phyloP scores from a whole-genome alignment of 306 rosid species.

The Ziziphus jujuba region DNA sequence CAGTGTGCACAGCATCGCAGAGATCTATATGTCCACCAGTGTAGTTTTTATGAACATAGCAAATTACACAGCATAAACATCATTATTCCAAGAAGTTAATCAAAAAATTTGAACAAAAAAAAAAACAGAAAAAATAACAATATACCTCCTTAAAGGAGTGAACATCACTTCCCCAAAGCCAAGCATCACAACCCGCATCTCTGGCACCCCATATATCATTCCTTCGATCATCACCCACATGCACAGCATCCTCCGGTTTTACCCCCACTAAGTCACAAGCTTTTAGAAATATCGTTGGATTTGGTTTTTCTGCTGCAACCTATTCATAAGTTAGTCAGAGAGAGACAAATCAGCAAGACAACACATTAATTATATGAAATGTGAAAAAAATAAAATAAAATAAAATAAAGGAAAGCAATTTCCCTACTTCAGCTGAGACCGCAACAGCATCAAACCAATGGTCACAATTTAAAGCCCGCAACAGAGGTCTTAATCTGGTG shows the following conservation, averaged over 20 bases:
- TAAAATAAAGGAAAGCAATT: not conserved
- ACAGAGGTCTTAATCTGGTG: conserved; percentile 82
- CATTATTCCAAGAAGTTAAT: not conserved
- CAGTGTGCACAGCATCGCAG: too few relatives aligned
- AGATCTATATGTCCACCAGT: too few relatives aligned
- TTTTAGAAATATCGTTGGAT: conserved; percentile 95
- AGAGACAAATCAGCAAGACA: not conserved
- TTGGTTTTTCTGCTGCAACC: conserved; percentile 96
- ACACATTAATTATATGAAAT: not conserved
- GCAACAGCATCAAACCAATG: conserved; percentile 97
- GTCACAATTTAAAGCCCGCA: conserved; percentile 77
- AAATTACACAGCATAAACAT: not conserved
- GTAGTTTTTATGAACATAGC: not conserved
- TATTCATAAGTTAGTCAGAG: conserved; percentile 19
- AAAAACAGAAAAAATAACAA: not conserved
- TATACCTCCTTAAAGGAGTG: conserved; percentile 87
- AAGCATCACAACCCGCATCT: conserved; percentile 99
- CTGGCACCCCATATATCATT: conserved; percentile 98
- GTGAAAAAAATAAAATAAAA: too few relatives aligned
- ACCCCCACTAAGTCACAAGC: conserved; percentile 86
- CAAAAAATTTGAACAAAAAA: not conserved
- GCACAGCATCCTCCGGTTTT: conserved; percentile 91
- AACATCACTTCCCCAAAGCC: conserved; percentile 99
- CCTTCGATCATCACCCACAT: conserved; percentile 93
- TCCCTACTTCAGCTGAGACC: conserved; percentile 88